phyloP scores from a whole-genome alignment of 1,284 basidiomycete species.

The Leccinum subatratum region DNA sequence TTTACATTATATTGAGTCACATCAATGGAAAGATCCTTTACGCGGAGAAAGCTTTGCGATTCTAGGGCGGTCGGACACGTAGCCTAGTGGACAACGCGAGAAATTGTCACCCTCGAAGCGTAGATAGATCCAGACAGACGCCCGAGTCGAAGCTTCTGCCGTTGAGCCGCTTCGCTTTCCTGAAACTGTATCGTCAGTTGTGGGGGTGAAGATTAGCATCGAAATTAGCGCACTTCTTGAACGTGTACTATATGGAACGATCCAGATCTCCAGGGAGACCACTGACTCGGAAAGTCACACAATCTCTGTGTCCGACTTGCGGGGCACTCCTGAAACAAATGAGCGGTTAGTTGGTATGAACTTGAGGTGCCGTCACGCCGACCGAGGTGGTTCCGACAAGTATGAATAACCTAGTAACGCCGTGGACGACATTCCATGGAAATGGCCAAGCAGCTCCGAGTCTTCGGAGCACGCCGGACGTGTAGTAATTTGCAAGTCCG shows the following conservation, averaged over 20 bases:
- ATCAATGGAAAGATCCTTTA: slow-evolving; percentile 1
- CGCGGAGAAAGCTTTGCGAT: background rate
- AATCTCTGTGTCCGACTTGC: background rate
- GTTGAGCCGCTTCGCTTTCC: background rate
- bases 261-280: slow-evolving; percentile 2
- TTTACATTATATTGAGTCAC: background rate
- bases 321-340: background rate
- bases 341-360: background rate
- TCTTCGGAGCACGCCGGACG: too few relatives aligned
- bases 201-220: background rate
- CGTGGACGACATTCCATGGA: background rate
- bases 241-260: background rate
- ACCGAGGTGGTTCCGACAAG: background rate
- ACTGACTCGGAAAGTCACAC: background rate
- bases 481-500: background rate
- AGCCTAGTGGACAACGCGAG: background rate
- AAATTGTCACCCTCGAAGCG: background rate
- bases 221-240: background rate
- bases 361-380: background rate
- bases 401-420: background rate
- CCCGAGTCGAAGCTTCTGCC: background rate
- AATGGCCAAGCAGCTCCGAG: too few relatives aligned
- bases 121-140: background rate
- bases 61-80: background rate
- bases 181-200: slow-evolving; percentile 1